Evolutionary conservation across 2,329 filamentous ascomycete species (phyloP), one percentile per base, ranked within the genome.

Genomic region (Epichloe festucae): DNA sequence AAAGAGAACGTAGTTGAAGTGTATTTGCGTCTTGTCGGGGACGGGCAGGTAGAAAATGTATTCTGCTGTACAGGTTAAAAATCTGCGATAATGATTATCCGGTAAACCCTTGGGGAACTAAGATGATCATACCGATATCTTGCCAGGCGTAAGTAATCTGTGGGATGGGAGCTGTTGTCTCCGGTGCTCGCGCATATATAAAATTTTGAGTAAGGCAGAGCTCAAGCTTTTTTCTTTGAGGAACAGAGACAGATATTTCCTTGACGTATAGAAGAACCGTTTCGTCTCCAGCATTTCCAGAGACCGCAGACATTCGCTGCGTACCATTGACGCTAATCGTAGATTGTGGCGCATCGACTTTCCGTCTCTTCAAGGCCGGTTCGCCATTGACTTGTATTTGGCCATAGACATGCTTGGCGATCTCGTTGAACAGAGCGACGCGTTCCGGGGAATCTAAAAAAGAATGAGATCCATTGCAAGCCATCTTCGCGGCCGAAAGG

Each of bases 151-250:
- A 81, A 14, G 75, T 72, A 46, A 79, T 76, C 45, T 74, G 75
- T 17, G 73, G 67, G 15, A 77, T 70, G 0, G 78, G 77, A 23
- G 69, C 67, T 2, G 72, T 73, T 2, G 76, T 75, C 43, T 73
- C 73, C 0, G 77, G 69, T 1, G 70, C 68, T 38, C 76, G 72
- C 14, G 79, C 79, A 55, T 82, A 84, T 36, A 84, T 59, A 56
- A 78, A 77, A 54, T 73, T 72, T 5, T 72, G 66, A 2, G 81
- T 85, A 55, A 85, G 77, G 63, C 78, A 81, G 8, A 85, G 63
- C 56, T 81, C 78, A 57, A 80, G 80, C 65, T 85, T 86, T 85
- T 85, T 86, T 55, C 82, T 73, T 66, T 82, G 79, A 0, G 82
- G 82, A 4, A 84, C 73, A 1, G 79, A 77, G n/a, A 85, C 72